Base-by-base conservation (phyloP, 352 stramenopile species). In the Globisporangium iwayamae region DNA sequence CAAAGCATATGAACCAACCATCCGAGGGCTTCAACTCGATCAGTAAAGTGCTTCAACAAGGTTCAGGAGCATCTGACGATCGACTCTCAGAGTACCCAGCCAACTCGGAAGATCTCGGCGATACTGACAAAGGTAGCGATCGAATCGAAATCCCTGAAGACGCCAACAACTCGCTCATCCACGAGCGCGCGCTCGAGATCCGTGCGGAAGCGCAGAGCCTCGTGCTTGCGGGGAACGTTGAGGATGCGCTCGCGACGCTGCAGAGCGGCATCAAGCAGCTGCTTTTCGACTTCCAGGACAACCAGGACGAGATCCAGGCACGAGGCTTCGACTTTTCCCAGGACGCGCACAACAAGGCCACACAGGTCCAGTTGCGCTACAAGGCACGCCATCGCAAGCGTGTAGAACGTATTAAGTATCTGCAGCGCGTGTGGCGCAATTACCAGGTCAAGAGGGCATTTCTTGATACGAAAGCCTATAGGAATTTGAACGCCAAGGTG, bases 271-370 rank as follows among this genome's bases (percentile, higher is more conserved):
- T 89, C 59, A 68, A 70, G 10, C 69, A 77, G 59, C 63, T 84
- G 22, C 68, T 87, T 4, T 66, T 68, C 50, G 60, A 82, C 22
- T 65, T 78, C 60, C 73, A 76, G 11, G 68, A 76, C 32, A 74
- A 77, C 43, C 66, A 76, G 41, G 56, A 78, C 51, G 51, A 66
- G 43, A 39, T 81, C 50, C 20, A 56, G 43, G 7, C 16, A n/a
- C n/a, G 11, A 4, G 66, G 75, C 7, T 87, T 89, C 18, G 72
- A 82, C 45, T 89, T 78, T 56, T 85, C 79, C 13, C 43, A 41
- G 0, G 34, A 72, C 32, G 79, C 75, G 1, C 80, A 86, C 53
- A 30, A 39, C 2, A 72, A 70, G 7, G 74, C 69, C 3, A 78
- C 47, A 11, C 68, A 64, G 4, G 39, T 87, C 8, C 76, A 87